Conservation (phyloP, 2,329 filamentous ascomycete species). For the Onygena corvina region DNA sequence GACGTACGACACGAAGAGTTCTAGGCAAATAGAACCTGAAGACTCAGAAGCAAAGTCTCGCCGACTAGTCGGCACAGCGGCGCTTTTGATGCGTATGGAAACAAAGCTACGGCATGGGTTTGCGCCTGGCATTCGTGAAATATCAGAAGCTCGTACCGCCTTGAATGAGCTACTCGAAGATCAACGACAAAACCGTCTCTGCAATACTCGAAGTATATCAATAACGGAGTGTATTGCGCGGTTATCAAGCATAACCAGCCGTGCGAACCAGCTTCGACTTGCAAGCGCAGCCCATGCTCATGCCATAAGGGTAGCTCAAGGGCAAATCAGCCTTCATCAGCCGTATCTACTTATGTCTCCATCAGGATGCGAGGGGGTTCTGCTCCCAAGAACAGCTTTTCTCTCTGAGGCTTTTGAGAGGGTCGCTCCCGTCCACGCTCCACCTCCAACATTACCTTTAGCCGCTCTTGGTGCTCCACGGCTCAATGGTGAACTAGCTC, state of each 20-base stretch:
- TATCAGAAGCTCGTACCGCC: slow-evolving; percentile 23
- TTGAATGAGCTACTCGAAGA: slow-evolving; percentile 25
- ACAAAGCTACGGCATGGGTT: slow-evolving; percentile 21
- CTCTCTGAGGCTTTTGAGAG: slow-evolving; percentile 11
- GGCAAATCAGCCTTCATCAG: too few relatives aligned
- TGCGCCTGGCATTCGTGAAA: slow-evolving; percentile 23
- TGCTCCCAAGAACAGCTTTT: slow-evolving; percentile 30
- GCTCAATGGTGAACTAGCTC: not conserved
- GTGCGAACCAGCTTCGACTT: slow-evolving; percentile 24
- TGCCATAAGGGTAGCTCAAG: too few relatives aligned
- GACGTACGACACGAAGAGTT: too few relatives aligned
- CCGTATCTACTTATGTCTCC: slow-evolving; percentile 37
- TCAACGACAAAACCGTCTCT: slow-evolving; percentile 21
- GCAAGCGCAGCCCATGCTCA: too few relatives aligned
- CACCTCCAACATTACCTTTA: not conserved
- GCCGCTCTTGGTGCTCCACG: not conserved
- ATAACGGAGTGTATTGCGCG: slow-evolving; percentile 23
- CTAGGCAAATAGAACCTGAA: too few relatives aligned
- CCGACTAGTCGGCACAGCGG: not conserved
- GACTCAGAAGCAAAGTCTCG: not conserved
- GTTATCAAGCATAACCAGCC: slow-evolving; percentile 22
- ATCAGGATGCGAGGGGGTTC: slow-evolving; percentile 34
- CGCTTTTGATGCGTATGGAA: slow-evolving; percentile 21
- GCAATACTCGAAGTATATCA: slow-evolving; percentile 18
- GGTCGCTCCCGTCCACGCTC: not conserved